Percentiles rank a stretch among this genome's conserved stretches.
phyloP scores from a whole-genome alignment of 2,329 filamentous ascomycete species.

The Fusarium penzigii region DNA sequence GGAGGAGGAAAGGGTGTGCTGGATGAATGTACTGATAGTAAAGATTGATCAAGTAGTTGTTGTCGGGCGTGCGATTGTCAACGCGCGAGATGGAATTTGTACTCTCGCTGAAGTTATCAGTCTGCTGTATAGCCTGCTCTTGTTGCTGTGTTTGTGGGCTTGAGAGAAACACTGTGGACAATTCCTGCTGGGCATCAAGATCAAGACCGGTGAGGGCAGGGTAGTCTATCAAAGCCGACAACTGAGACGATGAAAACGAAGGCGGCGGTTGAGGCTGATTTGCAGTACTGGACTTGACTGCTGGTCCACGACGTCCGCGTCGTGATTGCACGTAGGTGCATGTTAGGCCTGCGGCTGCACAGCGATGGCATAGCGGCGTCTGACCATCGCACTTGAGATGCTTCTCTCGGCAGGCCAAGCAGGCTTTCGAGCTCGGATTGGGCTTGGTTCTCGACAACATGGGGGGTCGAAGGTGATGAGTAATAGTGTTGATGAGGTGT shows the following conservation, averaged over 20 bases:
- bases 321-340: not conserved
- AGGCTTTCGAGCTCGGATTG: conserved; percentile 1
- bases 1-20: not conserved
- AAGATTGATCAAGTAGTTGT: not conserved
- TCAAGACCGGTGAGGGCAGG: not conserved
- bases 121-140: not conserved
- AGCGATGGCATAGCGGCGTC: conserved; percentile 1
- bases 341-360: not conserved
- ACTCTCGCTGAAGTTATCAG: not conserved
- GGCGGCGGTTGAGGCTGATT: too few relatives aligned
- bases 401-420: conserved; percentile 1
- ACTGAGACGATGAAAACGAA: too few relatives aligned
- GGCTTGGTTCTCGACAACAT: not conserved
- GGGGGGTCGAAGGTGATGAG: not conserved
- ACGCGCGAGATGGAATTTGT: not conserved
- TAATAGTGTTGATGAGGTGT: too few relatives aligned
- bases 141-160: too few relatives aligned
- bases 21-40: conserved; percentile 2
- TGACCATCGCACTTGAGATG: conserved; percentile 3
- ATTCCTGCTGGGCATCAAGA: not conserved
- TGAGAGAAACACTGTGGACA: not conserved
- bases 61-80: not conserved
- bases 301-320: not conserved
- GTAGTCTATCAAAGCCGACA: too few relatives aligned
- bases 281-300: not conserved